phyloP scores from a whole-genome alignment of 108 stramenopile species.

The Mediolabrus comicus region DNA sequence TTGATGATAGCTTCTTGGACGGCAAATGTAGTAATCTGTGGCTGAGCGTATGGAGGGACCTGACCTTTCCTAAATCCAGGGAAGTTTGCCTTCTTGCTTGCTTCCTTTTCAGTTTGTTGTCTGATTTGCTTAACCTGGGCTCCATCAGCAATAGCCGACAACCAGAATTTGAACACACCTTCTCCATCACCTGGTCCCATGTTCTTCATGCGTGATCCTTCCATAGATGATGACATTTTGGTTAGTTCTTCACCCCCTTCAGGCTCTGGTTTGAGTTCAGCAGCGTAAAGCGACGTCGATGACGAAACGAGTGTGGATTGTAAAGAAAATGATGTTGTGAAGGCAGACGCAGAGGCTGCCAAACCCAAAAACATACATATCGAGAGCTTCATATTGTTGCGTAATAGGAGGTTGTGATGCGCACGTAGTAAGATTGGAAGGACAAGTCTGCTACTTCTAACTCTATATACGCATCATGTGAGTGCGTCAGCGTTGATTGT shows the following conservation, averaged over 20 bases:
- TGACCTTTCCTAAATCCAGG: constrained; percentile 88
- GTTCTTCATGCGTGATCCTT: constrained; percentile 68
- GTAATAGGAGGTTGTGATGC: not conserved
- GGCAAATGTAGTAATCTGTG: constrained; percentile 79
- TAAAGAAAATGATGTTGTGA: not conserved
- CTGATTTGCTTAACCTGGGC: constrained; percentile 61
- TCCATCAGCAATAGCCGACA: constrained; percentile 60
- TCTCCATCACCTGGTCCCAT: constrained; percentile 52
- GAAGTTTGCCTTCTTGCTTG: constrained; percentile 80
- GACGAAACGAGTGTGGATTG: not conserved
- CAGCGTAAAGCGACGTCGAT: constrained; percentile 15
- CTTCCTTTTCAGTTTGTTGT: constrained; percentile 70
- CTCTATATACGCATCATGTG: no score
- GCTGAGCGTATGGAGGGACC: constrained; percentile 82
- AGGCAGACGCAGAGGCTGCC: not conserved
- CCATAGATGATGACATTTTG: constrained; percentile 51
- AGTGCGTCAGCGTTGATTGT: no score
- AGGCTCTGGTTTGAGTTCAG: constrained; percentile 73
- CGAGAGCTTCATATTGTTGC: not conserved
- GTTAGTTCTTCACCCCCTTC: constrained; percentile 78
- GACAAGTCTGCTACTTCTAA: not conserved
- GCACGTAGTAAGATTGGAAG: not conserved
- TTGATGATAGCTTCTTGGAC: constrained; percentile 79
- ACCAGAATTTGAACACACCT: constrained; percentile 72
- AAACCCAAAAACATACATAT: not conserved